Evolutionary conservation across 106 monocot genomes (phyloP).

Genomic region (Acorus gramineus): DNA sequence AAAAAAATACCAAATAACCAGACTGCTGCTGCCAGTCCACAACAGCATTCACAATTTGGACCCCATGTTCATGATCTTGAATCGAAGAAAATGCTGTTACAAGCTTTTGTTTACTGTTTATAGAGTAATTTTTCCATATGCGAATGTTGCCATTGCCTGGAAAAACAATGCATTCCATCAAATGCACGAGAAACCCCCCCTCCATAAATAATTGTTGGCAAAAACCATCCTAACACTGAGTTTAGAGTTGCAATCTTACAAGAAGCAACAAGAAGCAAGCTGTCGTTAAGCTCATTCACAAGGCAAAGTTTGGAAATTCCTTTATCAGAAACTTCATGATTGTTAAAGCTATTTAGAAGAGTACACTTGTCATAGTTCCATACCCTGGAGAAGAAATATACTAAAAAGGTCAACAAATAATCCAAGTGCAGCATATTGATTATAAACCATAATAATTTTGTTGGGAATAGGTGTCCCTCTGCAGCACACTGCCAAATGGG

Average conservation of each 20-base stretch:
- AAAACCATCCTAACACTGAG: background rate
- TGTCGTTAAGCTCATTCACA: constrained; percentile 93
- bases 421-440: too few species aligned
- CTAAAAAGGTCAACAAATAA: background rate
- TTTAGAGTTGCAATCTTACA: constrained; percentile 24
- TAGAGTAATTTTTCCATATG: constrained; percentile 78
- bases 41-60: constrained; percentile 43
- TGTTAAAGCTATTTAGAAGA: constrained; percentile 66
- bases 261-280: constrained; percentile 84
- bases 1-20: constrained; percentile 59
- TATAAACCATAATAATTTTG: too few species aligned
- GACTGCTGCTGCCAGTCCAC: constrained; percentile 96
- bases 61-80: constrained; percentile 36
- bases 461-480: too few species aligned
- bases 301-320: constrained; percentile 89
- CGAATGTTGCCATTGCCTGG: constrained; percentile 89
- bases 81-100: constrained; percentile 88
- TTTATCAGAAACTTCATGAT: constrained; percentile 71
- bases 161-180: background rate
- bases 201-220: too few species aligned
- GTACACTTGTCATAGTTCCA: constrained; percentile 90
- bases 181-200: background rate
- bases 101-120: constrained; percentile 67
- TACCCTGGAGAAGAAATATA: constrained; percentile 32
- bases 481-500: too few species aligned